A percentile compares a stretch with the other conserved stretches of the same genome.
Conservation (phyloP, 345 rosid genomes). For the Dovyalis caffra region DNA sequence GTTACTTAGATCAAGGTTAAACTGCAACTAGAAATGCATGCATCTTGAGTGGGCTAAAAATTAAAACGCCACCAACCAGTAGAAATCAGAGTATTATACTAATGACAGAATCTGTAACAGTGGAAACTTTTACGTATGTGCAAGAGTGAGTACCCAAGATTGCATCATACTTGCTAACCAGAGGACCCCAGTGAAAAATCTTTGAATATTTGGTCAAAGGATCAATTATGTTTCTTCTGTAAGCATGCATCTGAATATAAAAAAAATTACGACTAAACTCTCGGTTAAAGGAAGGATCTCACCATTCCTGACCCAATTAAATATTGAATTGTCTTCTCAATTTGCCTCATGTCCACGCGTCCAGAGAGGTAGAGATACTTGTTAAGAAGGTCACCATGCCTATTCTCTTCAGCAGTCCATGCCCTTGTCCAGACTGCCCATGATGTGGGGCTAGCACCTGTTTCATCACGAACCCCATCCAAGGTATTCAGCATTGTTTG, state of each 20-base stretch:
- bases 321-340: conserved; percentile 73
- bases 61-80: too few species aligned
- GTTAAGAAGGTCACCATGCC: conserved; percentile 74
- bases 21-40: too few species aligned
- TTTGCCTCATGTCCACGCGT: conserved; percentile 66
- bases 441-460: conserved; percentile 76
- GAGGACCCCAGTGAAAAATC: neutral
- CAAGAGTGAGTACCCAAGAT: too few species aligned
- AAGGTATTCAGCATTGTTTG: conserved; percentile 76
- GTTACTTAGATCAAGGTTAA: neutral
- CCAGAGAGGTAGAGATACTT: conserved; percentile 71
- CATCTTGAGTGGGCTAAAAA: too few species aligned
- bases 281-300: too few species aligned
- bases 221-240: neutral
- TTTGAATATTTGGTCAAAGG: neutral
- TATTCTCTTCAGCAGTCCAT: conserved; percentile 78
- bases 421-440: conserved; percentile 75
- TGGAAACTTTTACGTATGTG: too few species aligned
- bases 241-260: neutral
- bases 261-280: neutral
- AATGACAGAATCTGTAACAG: too few species aligned
- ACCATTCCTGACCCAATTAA: conserved; percentile 78
- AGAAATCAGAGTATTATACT: too few species aligned
- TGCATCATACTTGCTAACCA: too few species aligned
- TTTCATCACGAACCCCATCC: conserved; percentile 78